Percentiles rank a stretch among this genome's conserved stretches.
Evolutionary conservation across 1,284 basidiomycete species (phyloP).

Genomic region (Apiotrichum sp.): DNA sequence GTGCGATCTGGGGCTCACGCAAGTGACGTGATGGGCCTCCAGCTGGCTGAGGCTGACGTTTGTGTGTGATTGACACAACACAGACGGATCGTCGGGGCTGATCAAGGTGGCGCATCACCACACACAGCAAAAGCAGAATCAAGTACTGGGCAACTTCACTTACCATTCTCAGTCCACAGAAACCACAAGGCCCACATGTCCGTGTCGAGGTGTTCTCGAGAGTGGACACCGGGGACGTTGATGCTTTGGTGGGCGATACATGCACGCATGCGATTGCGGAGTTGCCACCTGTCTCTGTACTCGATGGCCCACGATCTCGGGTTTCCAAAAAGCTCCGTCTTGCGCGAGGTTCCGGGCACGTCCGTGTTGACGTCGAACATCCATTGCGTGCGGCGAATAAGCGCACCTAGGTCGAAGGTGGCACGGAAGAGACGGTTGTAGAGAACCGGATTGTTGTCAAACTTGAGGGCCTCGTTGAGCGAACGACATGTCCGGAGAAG

Average conservation of each 20-base stretch:
- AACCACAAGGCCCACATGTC: conserved; percentile 49
- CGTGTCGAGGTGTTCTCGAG: conserved; percentile 23
- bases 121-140: neutral
- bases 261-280: conserved; percentile 34
- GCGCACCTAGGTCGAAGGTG: conserved; percentile 44
- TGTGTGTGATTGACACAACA: too few species aligned
- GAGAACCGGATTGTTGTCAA: conserved; percentile 44
- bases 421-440: conserved; percentile 44
- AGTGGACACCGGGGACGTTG: conserved; percentile 26
- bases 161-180: conserved; percentile 49
- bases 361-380: conserved; percentile 23
- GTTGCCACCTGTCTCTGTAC: conserved; percentile 37
- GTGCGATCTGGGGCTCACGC: too few species aligned
- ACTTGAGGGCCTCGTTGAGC: conserved; percentile 37
- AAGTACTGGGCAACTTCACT: conserved; percentile 13
- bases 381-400: conserved; percentile 37
- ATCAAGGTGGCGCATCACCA: too few species aligned
- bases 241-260: conserved; percentile 29
- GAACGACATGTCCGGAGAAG: conserved; percentile 30
- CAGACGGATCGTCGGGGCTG: too few species aligned
- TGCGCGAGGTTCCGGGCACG: conserved; percentile 10
- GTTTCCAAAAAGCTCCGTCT: conserved; percentile 27
- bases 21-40: too few species aligned
- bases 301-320: conserved; percentile 40
- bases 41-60: too few species aligned